Base-by-base conservation (phyloP, 495 filamentous ascomycete genomes). In the Hypomontagnella monticulosa region DNA sequence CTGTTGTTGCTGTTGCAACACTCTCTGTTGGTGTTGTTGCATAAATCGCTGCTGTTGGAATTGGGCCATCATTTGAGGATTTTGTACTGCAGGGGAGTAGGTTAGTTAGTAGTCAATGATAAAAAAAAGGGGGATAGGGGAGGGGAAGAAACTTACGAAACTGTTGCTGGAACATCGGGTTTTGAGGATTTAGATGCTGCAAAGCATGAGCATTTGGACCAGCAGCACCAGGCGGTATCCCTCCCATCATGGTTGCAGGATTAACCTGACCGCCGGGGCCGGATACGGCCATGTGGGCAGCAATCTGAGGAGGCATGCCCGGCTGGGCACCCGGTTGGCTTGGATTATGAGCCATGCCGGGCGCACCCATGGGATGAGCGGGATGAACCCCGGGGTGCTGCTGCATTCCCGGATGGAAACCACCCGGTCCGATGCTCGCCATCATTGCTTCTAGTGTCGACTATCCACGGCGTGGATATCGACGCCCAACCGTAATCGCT, bases 281-380 rank as follows among this genome's bases (percentile, higher is more conserved):
- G 34, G 92, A 93, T n/a, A 92, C 92, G 38, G 89, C 91, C 71
- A 91, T 89, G 70, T 95, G 92, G 73, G 89, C 90, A 27, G 74
- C 75, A 54, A 83, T 74, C 74, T 89, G 89, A 68, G 90, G 91
- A 38, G 87, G 86, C 82, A 96, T 93, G 60, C 83, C 80, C 66
- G 79, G 89, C 18, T 83, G 83, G 59, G 85, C 78, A 66, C 84
- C 85, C 53, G 89, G 91, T 70, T 92, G 91, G 23, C 86, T 88
- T 10, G 85, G 86, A 72, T 92, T 81, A 60, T 82, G 81, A 41
- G 77, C 76, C 80, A 83, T 83, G 18, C 72, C 76, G 15, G 77
- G 79, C 48, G 91, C 73, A 9, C 78, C 83, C 86, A 91, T 91
- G 66, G 88, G 90, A 74, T 95, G 92, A 43, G 89, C 90, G 42